Evolutionary conservation across 2,329 filamentous ascomycete genomes (phyloP), one percentile per base, ranked within the genome.

Genomic region (Pseudogymnoascus sp.): DNA sequence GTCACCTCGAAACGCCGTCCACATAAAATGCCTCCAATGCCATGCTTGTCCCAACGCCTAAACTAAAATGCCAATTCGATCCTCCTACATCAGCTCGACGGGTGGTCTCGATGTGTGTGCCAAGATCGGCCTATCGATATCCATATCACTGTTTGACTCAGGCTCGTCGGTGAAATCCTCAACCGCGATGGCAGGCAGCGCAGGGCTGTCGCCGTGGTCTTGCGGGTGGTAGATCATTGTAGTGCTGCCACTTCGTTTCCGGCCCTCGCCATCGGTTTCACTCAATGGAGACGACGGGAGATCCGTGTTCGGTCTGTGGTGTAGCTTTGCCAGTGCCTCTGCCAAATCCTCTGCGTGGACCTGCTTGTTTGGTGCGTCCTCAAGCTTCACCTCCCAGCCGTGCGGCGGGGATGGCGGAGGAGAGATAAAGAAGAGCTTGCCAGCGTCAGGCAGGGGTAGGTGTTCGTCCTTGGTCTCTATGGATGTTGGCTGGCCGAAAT

Each of bases 371-470:
- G 86, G 86, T 4, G 86, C 86, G 66, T 86, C 86, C 73, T 89
- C 86, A 54, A 87, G 75, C 65, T 80, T 80, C 74, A 85, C 81
- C 75, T 87, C 82, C 86, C 86, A 89, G 67, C 83, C 86, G 68
- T 86, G 84, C 2, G 86, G 86, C 41, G 86, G 86, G 62, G 80
- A 84, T 4, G 86, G 86, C 7, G 86, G 86, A 28, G 86, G 86
- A 58, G 83, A 86, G 73, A 89, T 88, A 77, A 89, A 88, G 78
- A 88, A 88, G 60, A 87, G 80, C 77, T 87, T 88, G 70, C 85
- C 86, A 59, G 84, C 84, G 65, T 88, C 86, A 61, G 86, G 85
- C 0, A 88, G 80, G n/a, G 81, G 79, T 8, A 88, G 78, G 68
- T 86, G 84, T 67, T 81, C 78, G 67, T 85, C 79, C 63, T 76